Base-by-base conservation (phyloP, 345 rosid genomes). In the Lumnitzera littorea region DNA sequence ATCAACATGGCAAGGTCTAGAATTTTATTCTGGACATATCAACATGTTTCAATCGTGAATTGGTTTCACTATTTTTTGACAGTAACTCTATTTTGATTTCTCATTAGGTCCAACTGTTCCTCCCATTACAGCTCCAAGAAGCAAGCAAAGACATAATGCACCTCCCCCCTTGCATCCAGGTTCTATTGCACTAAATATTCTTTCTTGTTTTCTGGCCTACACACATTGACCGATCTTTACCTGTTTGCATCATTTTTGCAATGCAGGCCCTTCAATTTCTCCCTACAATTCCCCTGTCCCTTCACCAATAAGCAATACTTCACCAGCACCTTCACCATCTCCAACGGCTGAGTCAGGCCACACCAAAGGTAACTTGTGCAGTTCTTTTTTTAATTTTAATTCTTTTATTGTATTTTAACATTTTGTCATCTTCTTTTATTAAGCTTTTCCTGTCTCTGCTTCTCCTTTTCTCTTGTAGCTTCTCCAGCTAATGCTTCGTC, bases 291-390 rank as follows among this genome's bases (percentile, higher is more conserved):
- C 69, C 51, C 68, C 69, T 7, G 41, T 65, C 57, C 72, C 83
- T 64, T 66, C 74, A 54, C 70, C 88, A 36, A 63, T 49, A 69
- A 63, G 50, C 46, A 53, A 49, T 52, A 57, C 64, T 55, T 67
- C 87, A 57, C 66, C 72, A 12, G 77, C 80, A 66, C 84, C 89
- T 68, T 66, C 91, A 61, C 89, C 87, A 29, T 77, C 91, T 66
- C 82, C 80, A 10, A 55, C 41, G 13, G 54, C 69, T 50, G 67
- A 72, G 62, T 68, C 82, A 71, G 64, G 70, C 66, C 76, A 73
- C 64, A 71, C 66, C 59, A 70, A 48, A 72, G 67, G 88, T 83
- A 74, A 69, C 49, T 31, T 27, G 7, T 27, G 58, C 41, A 9
- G 8, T 20, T 29, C 31, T 62, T 62, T 15, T 48, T 54, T 53